Percentiles rank a stretch among this genome's conserved stretches.
Conservation (phyloP, 768 basidiomycete genomes). For the Ramaria sp. region DNA sequence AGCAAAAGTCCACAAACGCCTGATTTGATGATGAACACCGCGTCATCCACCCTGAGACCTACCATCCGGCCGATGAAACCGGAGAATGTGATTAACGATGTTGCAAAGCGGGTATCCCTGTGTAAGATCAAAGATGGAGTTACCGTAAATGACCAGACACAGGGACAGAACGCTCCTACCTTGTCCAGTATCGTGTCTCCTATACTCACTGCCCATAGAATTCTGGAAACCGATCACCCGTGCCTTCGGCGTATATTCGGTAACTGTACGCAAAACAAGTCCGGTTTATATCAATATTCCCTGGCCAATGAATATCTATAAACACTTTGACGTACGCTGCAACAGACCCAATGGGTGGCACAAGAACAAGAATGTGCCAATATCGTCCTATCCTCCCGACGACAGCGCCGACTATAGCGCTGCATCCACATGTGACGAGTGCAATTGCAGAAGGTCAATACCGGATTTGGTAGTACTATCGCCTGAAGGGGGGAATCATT, state of each 20-base stretch:
- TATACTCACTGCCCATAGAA: slow-evolving; percentile 8
- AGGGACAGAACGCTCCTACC: background rate
- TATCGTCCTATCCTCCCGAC: slow-evolving; percentile 5
- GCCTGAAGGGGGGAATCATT: background rate
- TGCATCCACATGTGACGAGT: no score
- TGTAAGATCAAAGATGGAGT: no score
- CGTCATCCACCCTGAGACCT: slow-evolving; percentile 2
- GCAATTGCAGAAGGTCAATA: background rate
- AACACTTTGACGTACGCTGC: no score
- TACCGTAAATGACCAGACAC: no score
- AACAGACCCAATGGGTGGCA: no score
- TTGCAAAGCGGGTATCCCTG: slow-evolving; percentile 1
- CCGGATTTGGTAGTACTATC: slow-evolving; percentile 5
- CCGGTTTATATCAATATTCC: no score
- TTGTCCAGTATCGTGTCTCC: slow-evolving; percentile 3
- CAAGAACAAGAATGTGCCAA: no score
- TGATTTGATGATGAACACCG: slow-evolving; percentile 8
- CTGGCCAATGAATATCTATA: no score
- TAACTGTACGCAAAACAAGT: slow-evolving; percentile 3
- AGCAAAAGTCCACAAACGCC: no score
- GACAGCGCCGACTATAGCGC: background rate
- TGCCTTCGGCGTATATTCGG: slow-evolving; percentile 1
- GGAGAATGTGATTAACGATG: background rate
- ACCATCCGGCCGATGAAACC: slow-evolving; percentile 8
- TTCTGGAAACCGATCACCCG: slow-evolving; percentile 2